A percentile compares a stretch with the other conserved stretches of the same genome.
phyloP scores from a whole-genome alignment of 371 early-diverging fungal species.

The Mucor indicus region DNA sequence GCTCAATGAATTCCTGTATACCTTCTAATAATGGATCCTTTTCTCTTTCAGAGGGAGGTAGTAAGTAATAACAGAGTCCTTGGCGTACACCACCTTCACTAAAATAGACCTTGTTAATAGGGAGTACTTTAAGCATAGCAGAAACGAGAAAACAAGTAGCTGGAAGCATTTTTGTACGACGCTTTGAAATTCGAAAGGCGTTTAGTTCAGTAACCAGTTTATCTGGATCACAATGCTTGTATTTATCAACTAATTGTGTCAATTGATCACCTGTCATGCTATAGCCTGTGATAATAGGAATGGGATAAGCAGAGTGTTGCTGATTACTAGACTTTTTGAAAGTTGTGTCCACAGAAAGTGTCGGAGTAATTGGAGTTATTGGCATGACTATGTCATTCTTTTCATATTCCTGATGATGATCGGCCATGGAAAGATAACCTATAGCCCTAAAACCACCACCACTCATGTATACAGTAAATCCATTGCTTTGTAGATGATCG shows the following conservation, averaged over 20 bases:
- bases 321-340: too few species aligned
- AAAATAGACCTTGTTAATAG: conserved; percentile 38
- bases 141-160: conserved; percentile 48
- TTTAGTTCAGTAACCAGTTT: conserved; percentile 20
- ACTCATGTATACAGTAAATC: conserved; percentile 44
- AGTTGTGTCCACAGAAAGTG: too few species aligned
- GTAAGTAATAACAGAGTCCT: conserved; percentile 43
- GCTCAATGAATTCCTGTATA: conserved; percentile 31
- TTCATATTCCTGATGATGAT: too few species aligned
- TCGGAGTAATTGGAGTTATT: too few species aligned
- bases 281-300: conserved; percentile 53
- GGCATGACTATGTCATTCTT: too few species aligned
- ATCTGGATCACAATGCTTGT: conserved; percentile 22
- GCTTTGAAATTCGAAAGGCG: conserved; percentile 45
- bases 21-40: conserved; percentile 48
- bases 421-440: conserved; percentile 48
- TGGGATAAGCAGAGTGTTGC: conserved; percentile 40
- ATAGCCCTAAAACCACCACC: conserved; percentile 55
- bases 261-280: conserved; percentile 31
- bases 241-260: conserved; percentile 21
- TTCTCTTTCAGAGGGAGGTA: conserved; percentile 22
- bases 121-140: conserved; percentile 38
- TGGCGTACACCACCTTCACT: conserved; percentile 57
- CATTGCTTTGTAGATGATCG: conserved; percentile 15
- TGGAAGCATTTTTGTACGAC: conserved; percentile 49